phyloP scores from a whole-genome alignment of 2,329 filamentous ascomycete genomes.

The Didymella glomerata region DNA sequence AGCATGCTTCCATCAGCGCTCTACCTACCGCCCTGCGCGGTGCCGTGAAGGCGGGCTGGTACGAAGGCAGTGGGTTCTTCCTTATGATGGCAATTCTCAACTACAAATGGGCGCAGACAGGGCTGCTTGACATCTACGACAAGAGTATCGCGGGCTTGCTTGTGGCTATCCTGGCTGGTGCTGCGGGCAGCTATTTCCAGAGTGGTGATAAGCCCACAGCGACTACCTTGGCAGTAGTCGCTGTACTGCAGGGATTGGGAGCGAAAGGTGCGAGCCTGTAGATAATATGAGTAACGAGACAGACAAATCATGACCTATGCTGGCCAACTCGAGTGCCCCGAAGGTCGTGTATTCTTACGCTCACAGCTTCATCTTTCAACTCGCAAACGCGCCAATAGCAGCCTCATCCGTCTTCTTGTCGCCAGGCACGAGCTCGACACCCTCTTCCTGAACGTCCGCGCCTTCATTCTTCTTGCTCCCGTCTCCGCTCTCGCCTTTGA shows the following conservation, averaged over 20 bases:
- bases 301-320: background rate
- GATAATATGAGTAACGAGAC: background rate
- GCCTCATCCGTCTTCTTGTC: slow-evolving; percentile 8
- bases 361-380: slow-evolving; percentile 3
- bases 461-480: background rate
- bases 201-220: slow-evolving; percentile 40
- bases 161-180: slow-evolving; percentile 36
- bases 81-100: slow-evolving; percentile 46
- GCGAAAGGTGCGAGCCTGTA: slow-evolving; percentile 18
- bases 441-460: slow-evolving; percentile 8
- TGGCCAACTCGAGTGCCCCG: background rate
- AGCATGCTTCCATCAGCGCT: slow-evolving; percentile 42
- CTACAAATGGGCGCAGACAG: slow-evolving; percentile 47
- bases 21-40: slow-evolving; percentile 40
- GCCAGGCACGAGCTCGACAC: slow-evolving; percentile 14
- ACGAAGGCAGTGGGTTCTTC: slow-evolving; percentile 50
- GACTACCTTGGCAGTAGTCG: slow-evolving; percentile 32
- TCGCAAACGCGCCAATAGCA: slow-evolving; percentile 16
- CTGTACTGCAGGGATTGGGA: slow-evolving; percentile 38
- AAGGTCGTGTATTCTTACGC: background rate
- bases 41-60: slow-evolving; percentile 48
- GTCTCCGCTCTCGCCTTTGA: slow-evolving; percentile 50
- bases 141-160: slow-evolving; percentile 44
- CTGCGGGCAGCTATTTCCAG: slow-evolving; percentile 34
- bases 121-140: slow-evolving; percentile 44